phyloP scores from a whole-genome alignment of 2,329 filamentous ascomycete genomes.

The Cladosporium sp. region DNA sequence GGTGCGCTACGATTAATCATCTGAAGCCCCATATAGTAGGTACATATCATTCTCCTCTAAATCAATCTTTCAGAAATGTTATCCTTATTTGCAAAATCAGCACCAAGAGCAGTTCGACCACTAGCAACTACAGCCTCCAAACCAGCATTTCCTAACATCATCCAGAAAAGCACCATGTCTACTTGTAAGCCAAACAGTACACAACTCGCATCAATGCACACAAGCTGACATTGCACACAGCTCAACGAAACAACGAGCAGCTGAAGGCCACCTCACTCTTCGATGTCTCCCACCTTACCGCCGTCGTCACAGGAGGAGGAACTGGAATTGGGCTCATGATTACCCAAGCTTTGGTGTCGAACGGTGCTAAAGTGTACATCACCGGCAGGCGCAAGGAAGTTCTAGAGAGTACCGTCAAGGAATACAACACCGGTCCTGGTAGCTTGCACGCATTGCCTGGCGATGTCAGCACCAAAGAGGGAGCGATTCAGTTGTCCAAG shows the following conservation, averaged over 20 bases:
- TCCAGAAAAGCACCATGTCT: slow-evolving; percentile 21
- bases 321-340: slow-evolving; percentile 41
- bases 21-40: neutral
- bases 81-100: slow-evolving; percentile 17
- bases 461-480: slow-evolving; percentile 50
- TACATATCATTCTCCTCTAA: neutral
- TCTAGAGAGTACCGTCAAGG: slow-evolving; percentile 41
- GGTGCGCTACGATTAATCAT: neutral
- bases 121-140: slow-evolving; percentile 16
- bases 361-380: slow-evolving; percentile 44
- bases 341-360: slow-evolving; percentile 32
- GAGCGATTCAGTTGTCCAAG: slow-evolving; percentile 39
- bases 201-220: neutral
- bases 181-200: slow-evolving; percentile 6
- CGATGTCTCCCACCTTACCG: slow-evolving; percentile 43
- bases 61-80: slow-evolving; percentile 14
- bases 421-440: slow-evolving; percentile 44
- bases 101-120: slow-evolving; percentile 6
- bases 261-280: slow-evolving; percentile 42
- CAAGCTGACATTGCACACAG: neutral
- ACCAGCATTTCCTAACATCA: slow-evolving; percentile 15
- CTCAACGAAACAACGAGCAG: slow-evolving; percentile 30
- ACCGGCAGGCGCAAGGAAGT: slow-evolving; percentile 43
- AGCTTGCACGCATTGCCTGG: slow-evolving; percentile 35
- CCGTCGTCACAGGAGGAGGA: slow-evolving; percentile 43